Evolutionary conservation across 352 stramenopile genomes (phyloP), one percentile per base, ranked within the genome.

Genomic region (Aphanomyces euteiches): DNA sequence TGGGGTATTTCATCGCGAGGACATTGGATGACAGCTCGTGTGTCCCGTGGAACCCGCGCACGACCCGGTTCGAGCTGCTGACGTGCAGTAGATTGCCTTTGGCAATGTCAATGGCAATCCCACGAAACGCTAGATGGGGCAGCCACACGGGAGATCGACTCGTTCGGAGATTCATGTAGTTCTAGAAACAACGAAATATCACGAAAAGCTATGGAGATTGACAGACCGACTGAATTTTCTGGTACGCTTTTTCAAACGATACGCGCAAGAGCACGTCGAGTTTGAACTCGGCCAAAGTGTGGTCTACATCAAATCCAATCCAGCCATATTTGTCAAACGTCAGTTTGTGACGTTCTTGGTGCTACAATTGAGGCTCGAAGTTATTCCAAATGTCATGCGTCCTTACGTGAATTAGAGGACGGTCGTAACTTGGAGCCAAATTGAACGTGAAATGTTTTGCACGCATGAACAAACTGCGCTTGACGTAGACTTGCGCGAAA

Each of bases 271-370:
- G 47, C 48, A 77, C 75, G 7, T 79, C 78, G 13, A 84, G 41
- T 17, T 77, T 76, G 73, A 82, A 84, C 67, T 87, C 78, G 19
- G 79, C 78, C 1, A 84, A 73, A 3, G 78, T 84, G 67, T 87
- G 79, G 68, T 87, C 79, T 1, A 87, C 78, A 43, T 87, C 76
- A 50, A 87, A 87, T 13, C 79, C 79, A 59, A 87, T 78, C 79
- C 79, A 87, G n/a, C 69, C 76, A 72, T 87, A 87, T 7, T 72
- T 60, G 36, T 69, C 48, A 56, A 81, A 69, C 1, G 39, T 12
- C 6, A 61, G 5, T 1, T 15, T 12, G n/a, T 61, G 54, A 12
- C 12, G 7, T 19, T 61, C 54, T 28, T 61, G 39, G 54, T 43
- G 54, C 54, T 61, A 41, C 17, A 61, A 37, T 2, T 2, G 43